phyloP scores from a whole-genome alignment of 2,329 filamentous ascomycete species.

The Alternaria metachromatica region DNA sequence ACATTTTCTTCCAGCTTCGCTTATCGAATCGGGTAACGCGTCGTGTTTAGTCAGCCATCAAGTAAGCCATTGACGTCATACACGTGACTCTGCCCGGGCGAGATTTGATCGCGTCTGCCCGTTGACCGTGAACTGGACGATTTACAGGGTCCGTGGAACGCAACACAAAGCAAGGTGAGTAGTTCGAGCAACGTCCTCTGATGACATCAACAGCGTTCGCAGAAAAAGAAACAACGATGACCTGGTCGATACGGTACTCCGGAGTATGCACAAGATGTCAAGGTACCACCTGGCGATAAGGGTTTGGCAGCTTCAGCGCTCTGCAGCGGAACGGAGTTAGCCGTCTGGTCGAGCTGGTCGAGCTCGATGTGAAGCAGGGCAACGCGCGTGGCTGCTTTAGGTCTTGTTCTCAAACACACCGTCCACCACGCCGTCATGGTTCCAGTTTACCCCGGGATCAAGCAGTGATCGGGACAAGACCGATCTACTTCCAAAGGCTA shows the following conservation, averaged over 20 bases:
- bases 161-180: neutral
- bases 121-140: neutral
- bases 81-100: neutral
- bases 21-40: constrained; percentile 11
- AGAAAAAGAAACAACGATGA: neutral
- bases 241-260: neutral
- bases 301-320: neutral
- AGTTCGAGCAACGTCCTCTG: neutral
- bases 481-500: constrained; percentile 15
- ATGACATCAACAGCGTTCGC: constrained; percentile 3
- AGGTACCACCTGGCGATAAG: neutral
- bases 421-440: constrained; percentile 2
- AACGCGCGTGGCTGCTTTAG: neutral
- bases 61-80: constrained; percentile 12
- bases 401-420: constrained; percentile 1
- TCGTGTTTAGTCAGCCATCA: constrained; percentile 2
- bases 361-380: neutral
- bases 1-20: constrained; percentile 10
- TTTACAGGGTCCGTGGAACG: neutral
- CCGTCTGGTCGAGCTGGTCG: neutral
- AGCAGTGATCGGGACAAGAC: neutral
- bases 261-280: neutral
- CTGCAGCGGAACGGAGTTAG: neutral
- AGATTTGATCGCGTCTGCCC: neutral
- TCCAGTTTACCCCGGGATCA: neutral